Percentiles rank a stretch among this genome's conserved stretches.
Conservation (phyloP, 116 monocot genomes). For the Iris pallida region DNA sequence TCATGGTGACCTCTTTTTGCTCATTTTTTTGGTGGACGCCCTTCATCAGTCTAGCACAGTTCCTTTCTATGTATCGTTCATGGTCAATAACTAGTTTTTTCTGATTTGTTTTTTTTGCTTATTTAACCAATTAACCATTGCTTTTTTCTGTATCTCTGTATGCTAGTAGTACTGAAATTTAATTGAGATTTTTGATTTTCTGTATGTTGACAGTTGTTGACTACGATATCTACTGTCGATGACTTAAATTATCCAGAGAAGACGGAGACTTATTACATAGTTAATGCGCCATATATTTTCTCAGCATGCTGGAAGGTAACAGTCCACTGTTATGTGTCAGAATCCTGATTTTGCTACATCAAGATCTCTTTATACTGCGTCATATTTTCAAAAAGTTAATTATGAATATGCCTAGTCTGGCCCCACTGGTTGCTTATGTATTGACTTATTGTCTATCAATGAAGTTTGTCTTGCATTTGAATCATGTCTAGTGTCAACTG, state of each 20-base stretch:
- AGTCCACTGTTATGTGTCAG: background rate
- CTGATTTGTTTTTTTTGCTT: background rate
- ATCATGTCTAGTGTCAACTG: background rate
- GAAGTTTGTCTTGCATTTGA: background rate
- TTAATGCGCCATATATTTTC: conserved; percentile 88
- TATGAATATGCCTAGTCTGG: too few species aligned
- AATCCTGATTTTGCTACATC: background rate
- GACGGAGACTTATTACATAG: conserved; percentile 87
- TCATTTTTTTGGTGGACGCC: too few species aligned
- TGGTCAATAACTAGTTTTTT: too few species aligned
- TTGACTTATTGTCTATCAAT: too few species aligned
- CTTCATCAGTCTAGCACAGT: too few species aligned
- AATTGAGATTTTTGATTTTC: conserved; percentile 2
- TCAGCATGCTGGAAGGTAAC: conserved; percentile 93
- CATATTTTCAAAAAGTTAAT: too few species aligned
- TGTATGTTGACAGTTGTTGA: conserved; percentile 43
- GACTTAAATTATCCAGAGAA: conserved; percentile 95
- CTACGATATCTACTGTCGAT: conserved; percentile 82
- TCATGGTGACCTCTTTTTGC: too few species aligned
- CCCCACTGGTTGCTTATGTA: too few species aligned
- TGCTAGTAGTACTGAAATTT: background rate
- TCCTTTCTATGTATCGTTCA: too few species aligned
- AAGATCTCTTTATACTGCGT: too few species aligned
- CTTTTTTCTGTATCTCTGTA: background rate
- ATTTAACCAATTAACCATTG: too few species aligned